A percentile compares a stretch with the other conserved stretches of the same genome.
Conservation (phyloP, 2,329 filamentous ascomycete genomes). For the Alternaria dauci region DNA sequence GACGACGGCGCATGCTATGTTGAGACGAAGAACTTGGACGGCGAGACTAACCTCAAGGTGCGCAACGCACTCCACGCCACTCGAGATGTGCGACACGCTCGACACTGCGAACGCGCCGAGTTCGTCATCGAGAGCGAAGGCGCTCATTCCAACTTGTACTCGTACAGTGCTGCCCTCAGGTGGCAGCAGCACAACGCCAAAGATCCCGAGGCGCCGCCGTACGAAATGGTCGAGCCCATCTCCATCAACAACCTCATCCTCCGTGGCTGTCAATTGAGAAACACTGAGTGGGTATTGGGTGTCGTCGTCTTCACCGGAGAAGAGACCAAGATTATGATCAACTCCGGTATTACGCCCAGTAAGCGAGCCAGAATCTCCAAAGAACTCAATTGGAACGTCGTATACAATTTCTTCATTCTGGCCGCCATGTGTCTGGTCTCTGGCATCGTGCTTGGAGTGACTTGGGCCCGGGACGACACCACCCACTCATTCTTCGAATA, state of each 20-base stretch:
- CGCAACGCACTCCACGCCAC: conserved; percentile 89
- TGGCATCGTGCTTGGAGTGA: conserved; percentile 82
- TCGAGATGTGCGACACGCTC: conserved; percentile 81
- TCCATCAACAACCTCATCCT: conserved; percentile 95
- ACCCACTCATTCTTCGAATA: conserved; percentile 86
- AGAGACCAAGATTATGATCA: conserved; percentile 99
- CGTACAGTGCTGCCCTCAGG: conserved; percentile 87
- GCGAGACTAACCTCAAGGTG: conserved; percentile 97
- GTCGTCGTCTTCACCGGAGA: conserved; percentile 93
- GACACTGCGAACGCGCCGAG: conserved; percentile 88
- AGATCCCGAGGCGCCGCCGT: conserved; percentile 67
- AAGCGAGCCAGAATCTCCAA: conserved; percentile 91
- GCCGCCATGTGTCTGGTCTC: conserved; percentile 88
- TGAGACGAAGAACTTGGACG: conserved; percentile 97
- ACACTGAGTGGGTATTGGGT: conserved; percentile 95
- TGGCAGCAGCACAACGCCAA: conserved; percentile 80
- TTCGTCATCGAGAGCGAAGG: conserved; percentile 90
- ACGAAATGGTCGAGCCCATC: conserved; percentile 89
- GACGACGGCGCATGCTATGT: conserved; percentile 95
- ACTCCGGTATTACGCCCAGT: conserved; percentile 91
- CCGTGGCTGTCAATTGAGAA: conserved; percentile 90
- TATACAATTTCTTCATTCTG: conserved; percentile 94
- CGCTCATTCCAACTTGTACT: conserved; percentile 92
- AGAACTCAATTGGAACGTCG: conserved; percentile 95
- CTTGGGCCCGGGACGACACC: conserved; percentile 77